Evolutionary conservation across 1,284 basidiomycete genomes (phyloP).

Genomic region (Marasmius tenuissimus): DNA sequence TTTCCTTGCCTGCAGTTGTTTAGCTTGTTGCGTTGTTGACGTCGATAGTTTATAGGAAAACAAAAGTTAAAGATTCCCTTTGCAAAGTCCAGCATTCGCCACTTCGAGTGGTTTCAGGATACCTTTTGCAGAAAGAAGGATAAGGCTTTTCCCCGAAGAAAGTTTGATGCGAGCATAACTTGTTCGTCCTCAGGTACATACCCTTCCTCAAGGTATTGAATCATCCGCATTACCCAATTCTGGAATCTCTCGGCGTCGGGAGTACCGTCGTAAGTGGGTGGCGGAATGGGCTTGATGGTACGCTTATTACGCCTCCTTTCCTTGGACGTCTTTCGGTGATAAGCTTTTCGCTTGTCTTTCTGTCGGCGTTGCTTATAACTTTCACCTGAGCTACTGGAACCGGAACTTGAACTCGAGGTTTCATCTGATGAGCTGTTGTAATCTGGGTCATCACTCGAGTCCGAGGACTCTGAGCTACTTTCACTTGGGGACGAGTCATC

Average conservation of each 20-base stretch:
- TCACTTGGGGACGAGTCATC: neutral
- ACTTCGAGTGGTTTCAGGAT: neutral
- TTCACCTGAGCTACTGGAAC: neutral
- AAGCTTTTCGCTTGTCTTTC: neutral
- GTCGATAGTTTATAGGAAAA: constrained; percentile 4
- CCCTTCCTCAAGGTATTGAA: constrained; percentile 2
- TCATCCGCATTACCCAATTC: neutral
- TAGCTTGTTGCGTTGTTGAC: constrained; percentile 1
- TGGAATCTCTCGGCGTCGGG: constrained; percentile 6
- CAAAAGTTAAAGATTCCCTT: constrained; percentile 4
- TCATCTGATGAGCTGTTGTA: neutral
- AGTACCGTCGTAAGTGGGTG: constrained; percentile 5
- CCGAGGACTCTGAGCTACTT: neutral
- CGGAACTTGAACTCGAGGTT: neutral
- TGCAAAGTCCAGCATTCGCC: neutral
- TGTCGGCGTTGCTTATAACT: neutral
- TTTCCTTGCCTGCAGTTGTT: neutral
- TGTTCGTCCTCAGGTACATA: constrained; percentile 1
- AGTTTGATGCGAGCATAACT: neutral
- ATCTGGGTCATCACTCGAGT: neutral
- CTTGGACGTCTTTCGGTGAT: neutral
- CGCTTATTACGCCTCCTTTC: neutral
- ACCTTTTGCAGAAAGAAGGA: constrained; percentile 8
- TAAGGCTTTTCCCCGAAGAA: neutral
- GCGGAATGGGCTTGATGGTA: neutral